Evolutionary conservation across 345 rosid species (phyloP).

Genomic region (Aegle marmelos): DNA sequence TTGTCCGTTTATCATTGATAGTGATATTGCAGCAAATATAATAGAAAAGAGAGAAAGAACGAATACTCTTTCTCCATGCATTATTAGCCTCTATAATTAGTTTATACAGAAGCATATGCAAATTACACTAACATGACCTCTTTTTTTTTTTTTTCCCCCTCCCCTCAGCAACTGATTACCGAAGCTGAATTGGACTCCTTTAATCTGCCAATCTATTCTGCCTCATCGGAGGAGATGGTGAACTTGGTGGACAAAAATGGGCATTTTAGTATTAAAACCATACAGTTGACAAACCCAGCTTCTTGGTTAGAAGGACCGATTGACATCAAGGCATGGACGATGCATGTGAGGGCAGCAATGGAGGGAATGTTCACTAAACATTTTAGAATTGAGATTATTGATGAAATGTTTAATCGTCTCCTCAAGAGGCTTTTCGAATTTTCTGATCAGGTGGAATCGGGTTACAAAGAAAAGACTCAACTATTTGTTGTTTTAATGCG

Average conservation of each 20-base stretch:
- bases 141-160: background rate
- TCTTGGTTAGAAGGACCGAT: slow-evolving; percentile 25
- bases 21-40: too few species aligned
- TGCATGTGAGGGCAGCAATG: slow-evolving; percentile 51
- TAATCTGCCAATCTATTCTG: slow-evolving; percentile 48
- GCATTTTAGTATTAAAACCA: slow-evolving; percentile 33
- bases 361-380: slow-evolving; percentile 43
- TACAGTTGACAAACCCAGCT: slow-evolving; percentile 41
- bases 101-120: background rate
- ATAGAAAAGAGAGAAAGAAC: too few species aligned
- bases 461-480: slow-evolving; percentile 33
- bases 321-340: slow-evolving; percentile 30
- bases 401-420: slow-evolving; percentile 38
- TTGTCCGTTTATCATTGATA: too few species aligned
- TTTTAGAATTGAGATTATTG: slow-evolving; percentile 31
- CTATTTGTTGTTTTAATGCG: slow-evolving; percentile 32
- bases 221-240: slow-evolving; percentile 38
- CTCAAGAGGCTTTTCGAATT: slow-evolving; percentile 24
- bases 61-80: too few species aligned
- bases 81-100: too few species aligned
- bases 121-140: background rate
- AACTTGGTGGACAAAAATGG: slow-evolving; percentile 34
- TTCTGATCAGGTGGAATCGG: slow-evolving; percentile 29
- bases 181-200: slow-evolving; percentile 52
- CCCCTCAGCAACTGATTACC: slow-evolving; percentile 35